A percentile compares a stretch with the other conserved stretches of the same genome.
Conservation (phyloP, 768 basidiomycete genomes). For the Rhodotorula diobovata region DNA sequence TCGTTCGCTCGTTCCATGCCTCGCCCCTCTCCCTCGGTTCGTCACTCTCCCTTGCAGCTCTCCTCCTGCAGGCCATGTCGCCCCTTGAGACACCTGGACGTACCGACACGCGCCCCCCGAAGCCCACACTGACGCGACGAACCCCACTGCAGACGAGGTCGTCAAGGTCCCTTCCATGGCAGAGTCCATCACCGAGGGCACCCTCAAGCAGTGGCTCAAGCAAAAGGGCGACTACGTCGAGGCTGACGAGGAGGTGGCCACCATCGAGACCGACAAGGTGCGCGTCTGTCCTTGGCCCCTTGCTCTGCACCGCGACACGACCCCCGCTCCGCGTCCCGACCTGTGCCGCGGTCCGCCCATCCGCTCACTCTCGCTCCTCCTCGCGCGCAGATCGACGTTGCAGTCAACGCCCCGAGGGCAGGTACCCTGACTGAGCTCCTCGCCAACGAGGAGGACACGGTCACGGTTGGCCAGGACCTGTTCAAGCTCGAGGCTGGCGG, state of each 20-base stretch:
- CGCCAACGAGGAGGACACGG: constrained; percentile 87
- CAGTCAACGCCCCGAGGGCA: constrained; percentile 84
- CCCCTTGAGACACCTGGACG: no score
- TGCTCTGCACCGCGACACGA: background rate
- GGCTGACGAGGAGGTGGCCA: constrained; percentile 91
- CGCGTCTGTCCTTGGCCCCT: constrained; percentile 29
- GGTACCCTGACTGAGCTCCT: constrained; percentile 83
- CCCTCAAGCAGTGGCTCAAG: constrained; percentile 89
- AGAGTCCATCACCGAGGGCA: constrained; percentile 96
- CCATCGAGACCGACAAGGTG: constrained; percentile 99
- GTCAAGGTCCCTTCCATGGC: constrained; percentile 48
- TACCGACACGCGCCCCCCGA: no score
- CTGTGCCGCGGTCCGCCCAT: background rate
- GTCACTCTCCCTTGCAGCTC: background rate
- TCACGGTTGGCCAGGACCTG: constrained; percentile 88
- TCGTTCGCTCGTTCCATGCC: constrained; percentile 31
- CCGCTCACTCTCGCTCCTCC: background rate
- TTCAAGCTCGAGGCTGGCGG: constrained; percentile 81
- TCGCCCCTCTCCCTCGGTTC: constrained; percentile 26
- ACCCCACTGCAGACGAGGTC: constrained; percentile 11
- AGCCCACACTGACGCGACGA: background rate
- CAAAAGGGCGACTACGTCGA: constrained; percentile 85
- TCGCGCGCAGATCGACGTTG: constrained; percentile 76
- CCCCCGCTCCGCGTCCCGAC: background rate
- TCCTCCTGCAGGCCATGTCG: no score